Conservation (phyloP, 2,329 filamentous ascomycete species). For the Taxawa tesnikishii region DNA sequence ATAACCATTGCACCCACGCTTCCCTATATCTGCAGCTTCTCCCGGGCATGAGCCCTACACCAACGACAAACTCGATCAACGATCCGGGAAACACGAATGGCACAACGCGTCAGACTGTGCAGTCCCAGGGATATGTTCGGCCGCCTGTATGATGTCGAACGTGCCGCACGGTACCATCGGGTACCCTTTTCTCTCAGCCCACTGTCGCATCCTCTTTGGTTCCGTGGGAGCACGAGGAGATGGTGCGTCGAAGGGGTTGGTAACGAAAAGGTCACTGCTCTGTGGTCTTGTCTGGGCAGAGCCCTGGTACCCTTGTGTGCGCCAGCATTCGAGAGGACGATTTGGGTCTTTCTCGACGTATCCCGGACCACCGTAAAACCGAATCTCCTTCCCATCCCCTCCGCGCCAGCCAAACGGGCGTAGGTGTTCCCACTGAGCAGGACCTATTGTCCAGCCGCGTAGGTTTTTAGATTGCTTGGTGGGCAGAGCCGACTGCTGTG, state of each 20-base stretch:
- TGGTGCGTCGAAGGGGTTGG: background rate
- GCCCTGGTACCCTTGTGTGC: conserved; percentile 8
- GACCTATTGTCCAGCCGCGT: background rate
- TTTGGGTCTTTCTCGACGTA: conserved; percentile 18
- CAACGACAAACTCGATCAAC: too few species aligned
- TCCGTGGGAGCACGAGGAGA: background rate
- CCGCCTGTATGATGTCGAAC: conserved; percentile 7
- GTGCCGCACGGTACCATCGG: conserved; percentile 7
- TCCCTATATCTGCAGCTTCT: too few species aligned
- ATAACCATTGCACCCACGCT: too few species aligned
- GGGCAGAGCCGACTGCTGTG: too few species aligned
- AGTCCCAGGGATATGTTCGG: conserved; percentile 8
- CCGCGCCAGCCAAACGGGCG: conserved; percentile 18
- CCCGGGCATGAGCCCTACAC: too few species aligned
- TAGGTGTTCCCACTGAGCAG: too few species aligned
- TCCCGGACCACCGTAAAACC: conserved; percentile 19
- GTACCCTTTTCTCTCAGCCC: conserved; percentile 4
- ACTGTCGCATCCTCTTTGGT: conserved; percentile 2
- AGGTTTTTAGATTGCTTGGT: too few species aligned
- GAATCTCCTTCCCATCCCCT: conserved; percentile 23
- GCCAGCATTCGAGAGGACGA: too few species aligned
- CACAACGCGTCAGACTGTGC: too few species aligned
- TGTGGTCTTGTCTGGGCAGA: background rate
- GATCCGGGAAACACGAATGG: too few species aligned
- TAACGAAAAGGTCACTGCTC: background rate